phyloP scores from a whole-genome alignment of 2,329 filamentous ascomycete species.

The Apiospora kogelbergensis region DNA sequence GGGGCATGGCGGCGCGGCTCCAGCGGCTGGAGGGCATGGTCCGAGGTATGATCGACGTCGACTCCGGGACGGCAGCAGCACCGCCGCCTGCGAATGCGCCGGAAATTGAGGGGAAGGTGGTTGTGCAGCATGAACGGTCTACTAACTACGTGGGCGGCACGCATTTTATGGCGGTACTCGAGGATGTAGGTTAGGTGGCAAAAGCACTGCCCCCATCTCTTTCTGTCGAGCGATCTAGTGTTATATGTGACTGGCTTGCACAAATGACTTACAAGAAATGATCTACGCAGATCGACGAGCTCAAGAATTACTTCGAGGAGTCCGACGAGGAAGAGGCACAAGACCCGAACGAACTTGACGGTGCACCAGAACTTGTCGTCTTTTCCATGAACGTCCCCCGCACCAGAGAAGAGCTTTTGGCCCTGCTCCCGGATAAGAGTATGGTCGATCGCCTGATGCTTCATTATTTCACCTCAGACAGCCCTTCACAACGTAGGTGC shows the following conservation, averaged over 20 bases:
- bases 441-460: conserved; percentile 51
- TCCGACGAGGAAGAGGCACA: conserved; percentile 32
- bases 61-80: conserved; percentile 16
- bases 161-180: conserved; percentile 60
- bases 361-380: conserved; percentile 44
- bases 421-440: conserved; percentile 44
- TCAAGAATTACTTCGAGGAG: conserved; percentile 58
- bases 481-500: conserved; percentile 49
- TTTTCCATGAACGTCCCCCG: conserved; percentile 37
- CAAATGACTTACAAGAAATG: conserved; percentile 15
- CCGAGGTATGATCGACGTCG: conserved; percentile 51
- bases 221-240: neutral
- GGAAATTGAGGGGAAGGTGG: conserved; percentile 32
- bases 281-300: conserved; percentile 51
- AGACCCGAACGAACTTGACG: conserved; percentile 31
- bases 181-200: conserved; percentile 52
- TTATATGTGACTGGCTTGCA: neutral
- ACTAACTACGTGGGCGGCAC: conserved; percentile 59
- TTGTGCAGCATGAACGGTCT: conserved; percentile 42
- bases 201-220: neutral
- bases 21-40: conserved; percentile 58
- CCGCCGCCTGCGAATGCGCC: neutral
- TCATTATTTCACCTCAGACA: conserved; percentile 53
- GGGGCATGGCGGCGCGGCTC: conserved; percentile 54
- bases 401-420: conserved; percentile 47